Base-by-base conservation (phyloP, 1,284 basidiomycete genomes). In the Mrakiaceae sp. region DNA sequence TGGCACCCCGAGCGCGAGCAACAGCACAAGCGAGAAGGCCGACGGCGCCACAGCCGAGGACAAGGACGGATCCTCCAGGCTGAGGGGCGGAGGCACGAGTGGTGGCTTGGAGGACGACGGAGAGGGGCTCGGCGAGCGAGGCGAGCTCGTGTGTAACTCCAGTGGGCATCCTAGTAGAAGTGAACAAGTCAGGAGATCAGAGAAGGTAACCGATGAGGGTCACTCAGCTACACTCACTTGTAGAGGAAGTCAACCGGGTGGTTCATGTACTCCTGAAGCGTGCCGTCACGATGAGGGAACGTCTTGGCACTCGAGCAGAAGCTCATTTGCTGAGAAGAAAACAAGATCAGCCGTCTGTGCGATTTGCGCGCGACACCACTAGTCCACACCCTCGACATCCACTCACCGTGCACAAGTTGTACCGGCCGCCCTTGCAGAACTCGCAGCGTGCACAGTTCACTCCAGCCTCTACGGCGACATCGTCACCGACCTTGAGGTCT, bases 381-480 rank as follows among this genome's bases (percentile, higher is more conserved):
- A n/a, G 50, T n/a, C 50, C 27, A 57, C n/a, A 14, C 8, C 43
- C 11, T 49, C 10, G 16, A 48, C 16, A 54, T 11, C 47, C 49
- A 69, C 71, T 75, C 58, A 72, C 69, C 4, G 85, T 85, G 81
- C 94, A 98, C 66, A 98, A 84, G 79, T 98, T 97, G 80, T 97
- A 98, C 51, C 90, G 82, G n/a, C 89, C 90, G 58, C 81, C 80
- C 67, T 77, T 76, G 71, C 78, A 78, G 64, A 69, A 72, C 42
- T 73, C 70, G 71, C 80, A 81, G 56, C 80, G 80, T 66, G 83
- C 83, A 79, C 93, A 97, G 80, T 86, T 86, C 72, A 93, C 83
- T 52, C 94, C 94, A 10, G 90, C 88, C 76, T 98, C 94, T 73
- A 97, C 88, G 14, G 93, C 94, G 60, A 98, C 92, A 59, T 90